These are phyloP conservation scores for Cladosporium velox DNA, from an alignment of 2,329 filamentous ascomycete species.

Conservation along the genomic window DNA sequence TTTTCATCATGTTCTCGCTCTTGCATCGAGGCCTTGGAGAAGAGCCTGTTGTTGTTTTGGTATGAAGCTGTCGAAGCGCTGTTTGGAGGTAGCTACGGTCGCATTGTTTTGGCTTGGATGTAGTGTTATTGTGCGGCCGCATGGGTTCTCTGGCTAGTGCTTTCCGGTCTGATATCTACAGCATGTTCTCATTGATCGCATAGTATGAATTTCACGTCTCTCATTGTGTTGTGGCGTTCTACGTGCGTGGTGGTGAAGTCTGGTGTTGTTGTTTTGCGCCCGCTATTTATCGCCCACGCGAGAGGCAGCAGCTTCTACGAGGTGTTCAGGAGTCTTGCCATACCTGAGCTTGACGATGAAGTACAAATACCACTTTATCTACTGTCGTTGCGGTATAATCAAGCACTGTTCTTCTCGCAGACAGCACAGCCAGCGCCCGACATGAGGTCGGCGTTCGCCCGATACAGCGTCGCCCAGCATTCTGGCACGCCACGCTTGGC, in stretches of 20 bases:
- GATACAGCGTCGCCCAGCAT: not conserved
- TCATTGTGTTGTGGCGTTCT: not conserved
- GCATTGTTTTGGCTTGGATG: not conserved
- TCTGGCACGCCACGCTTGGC: not conserved
- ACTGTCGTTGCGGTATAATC: not conserved
- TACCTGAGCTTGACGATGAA: not conserved
- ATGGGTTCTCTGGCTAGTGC: not conserved
- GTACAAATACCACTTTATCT: not conserved
- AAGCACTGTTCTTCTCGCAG: not conserved
- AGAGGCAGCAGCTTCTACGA: not conserved
- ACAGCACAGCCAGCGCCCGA: not conserved
- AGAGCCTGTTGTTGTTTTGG: not conserved
- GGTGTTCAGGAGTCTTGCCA: not conserved
- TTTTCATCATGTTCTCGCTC: conserved; percentile 17
- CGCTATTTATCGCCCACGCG: not conserved
- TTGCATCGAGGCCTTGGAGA: conserved; percentile 9
- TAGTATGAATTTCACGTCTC: not conserved
- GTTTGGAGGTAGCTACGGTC: not conserved
- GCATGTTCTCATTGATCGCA: not conserved
- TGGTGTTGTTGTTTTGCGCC: not conserved
- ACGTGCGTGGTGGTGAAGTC: not conserved
- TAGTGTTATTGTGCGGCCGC: not conserved
- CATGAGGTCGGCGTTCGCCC: not conserved
- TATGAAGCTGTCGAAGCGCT: not conserved
- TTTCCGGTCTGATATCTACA: not conserved